Evolutionary conservation across 805 yeast species (phyloP), one percentile per base, ranked within the genome.

Genomic region (Peterozyma xylosa): DNA sequence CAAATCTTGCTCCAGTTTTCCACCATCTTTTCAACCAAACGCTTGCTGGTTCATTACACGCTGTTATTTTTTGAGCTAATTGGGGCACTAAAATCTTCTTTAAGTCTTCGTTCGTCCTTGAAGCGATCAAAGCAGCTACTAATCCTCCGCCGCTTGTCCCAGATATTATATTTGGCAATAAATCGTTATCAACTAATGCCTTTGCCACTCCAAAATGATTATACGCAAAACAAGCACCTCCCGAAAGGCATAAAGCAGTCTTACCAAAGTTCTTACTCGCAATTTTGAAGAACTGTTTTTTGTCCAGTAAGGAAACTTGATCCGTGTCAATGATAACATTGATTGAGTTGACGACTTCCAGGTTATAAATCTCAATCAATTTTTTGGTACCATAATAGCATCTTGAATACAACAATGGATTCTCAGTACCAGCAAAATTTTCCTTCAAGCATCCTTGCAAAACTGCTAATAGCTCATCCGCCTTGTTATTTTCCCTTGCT

Each of bases 131-230:
- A 0, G 89, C 86, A 0, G 93, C 90, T 11, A 84, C 77, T 11
- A 83, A 62, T 1, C 89, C 91, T 13, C 95, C 95, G 2, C 93
- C 91, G 0, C 87, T 79, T 0, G 93, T 85, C 1, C 95, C 95
- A 33, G 86, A 75, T 9, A 86, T 67, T 33, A 85, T 81, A 4
- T 69, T 68, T 1, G 95, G 95, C 41, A 85, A 62, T 41, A 76
- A 61, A 56, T 80, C 82, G 45, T 74, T 73, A 46, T 86, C 89
- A 5, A 84, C 60, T 35, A 86, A 59, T 0, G 89, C 90, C 49
- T 80, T 80, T 27, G 84, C 71, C 2, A 85, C 76, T 2, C 95
- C 95, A 60, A 83, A 80, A 59, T 85, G 95, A 30, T 80, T 77
- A 51, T 82, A 81, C 1, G 90, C 78, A 58, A 85, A 86, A 30